A percentile compares a stretch with the other conserved stretches of the same genome.
phyloP scores from a whole-genome alignment of 768 basidiomycete genomes.

The Phylloporus scabripes region DNA sequence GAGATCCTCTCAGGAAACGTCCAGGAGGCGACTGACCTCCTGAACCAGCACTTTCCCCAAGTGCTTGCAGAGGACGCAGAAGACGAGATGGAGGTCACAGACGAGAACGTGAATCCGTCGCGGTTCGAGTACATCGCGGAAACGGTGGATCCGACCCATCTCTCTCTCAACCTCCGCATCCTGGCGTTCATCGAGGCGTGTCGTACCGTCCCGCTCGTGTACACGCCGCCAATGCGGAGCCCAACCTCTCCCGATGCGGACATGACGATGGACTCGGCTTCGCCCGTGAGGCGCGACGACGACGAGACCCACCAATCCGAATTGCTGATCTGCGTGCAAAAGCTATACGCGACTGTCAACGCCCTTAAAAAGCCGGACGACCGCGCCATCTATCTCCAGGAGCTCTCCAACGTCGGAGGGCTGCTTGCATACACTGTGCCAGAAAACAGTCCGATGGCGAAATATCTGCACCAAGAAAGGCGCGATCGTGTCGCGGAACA shows the following conservation, averaged over 20 bases:
- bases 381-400: conserved; percentile 56
- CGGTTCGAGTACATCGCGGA: conserved; percentile 46
- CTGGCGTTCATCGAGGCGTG: conserved; percentile 84
- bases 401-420: conserved; percentile 69
- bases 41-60: conserved; percentile 70
- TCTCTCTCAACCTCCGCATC: conserved; percentile 81
- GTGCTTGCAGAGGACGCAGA: conserved; percentile 44
- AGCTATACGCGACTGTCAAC: conserved; percentile 59
- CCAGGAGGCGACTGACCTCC: conserved; percentile 57
- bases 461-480: conserved; percentile 71
- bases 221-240: conserved; percentile 23
- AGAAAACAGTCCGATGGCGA: conserved; percentile 66
- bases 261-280: conserved; percentile 1
- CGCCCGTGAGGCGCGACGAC: conserved; percentile 17
- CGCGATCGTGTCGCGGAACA: conserved; percentile 83
- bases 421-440: conserved; percentile 82
- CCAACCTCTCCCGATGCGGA: conserved; percentile 8
- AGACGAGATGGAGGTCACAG: conserved; percentile 13
- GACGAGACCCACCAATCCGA: conserved; percentile 40
- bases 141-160: conserved; percentile 69
- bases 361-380: conserved; percentile 51
- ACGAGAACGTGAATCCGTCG: conserved; percentile 28
- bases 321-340: conserved; percentile 55
- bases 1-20: conserved; percentile 74
- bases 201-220: conserved; percentile 61